Evolutionary conservation across 1,284 basidiomycete species (phyloP), one percentile per base, ranked within the genome.

Genomic region (Ganoderma boninense): DNA sequence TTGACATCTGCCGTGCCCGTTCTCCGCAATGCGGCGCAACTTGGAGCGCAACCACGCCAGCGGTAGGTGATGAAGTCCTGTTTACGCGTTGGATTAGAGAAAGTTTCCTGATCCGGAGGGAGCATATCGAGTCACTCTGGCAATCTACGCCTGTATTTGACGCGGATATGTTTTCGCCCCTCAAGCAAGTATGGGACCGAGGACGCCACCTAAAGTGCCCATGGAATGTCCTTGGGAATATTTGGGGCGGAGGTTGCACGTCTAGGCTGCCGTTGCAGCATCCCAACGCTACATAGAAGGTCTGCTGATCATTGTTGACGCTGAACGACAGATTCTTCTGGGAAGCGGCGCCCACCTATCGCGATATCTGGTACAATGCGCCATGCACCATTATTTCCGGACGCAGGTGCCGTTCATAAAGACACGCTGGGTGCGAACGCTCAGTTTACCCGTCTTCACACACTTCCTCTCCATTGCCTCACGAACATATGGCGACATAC

Each of bases 321-420:
- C 60, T 62, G 60, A 29, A 42, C 23, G 23, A 43, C 60, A 62
- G 60, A 62, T 62, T 42, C 60, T 62, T 43, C 16, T 93, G 71
- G 85, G 86, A 66, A 92, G 90, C 76, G 92, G 92, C 69, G 92
- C 91, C 66, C 91, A 92, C 77, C 79, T 93, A 73, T 94, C 92
- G 72, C 87, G 92, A 70, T 94, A 94, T 80, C 85, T 94, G 68
- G 85, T 90, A 57, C 92, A 94, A 80, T 86, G 91, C 67, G 89
- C 92, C 63, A 89, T 92, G 66, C 91, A 93, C 70, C 92, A 94
- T 77, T 92, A 89, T 77, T 93, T 92, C 78, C 87, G 89, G 73
- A 87, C 90, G 1, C 87, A 89, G 73, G 83, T 88, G 35, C 90
- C 91, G 43, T 94, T 92, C 74, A 87, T 93, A 79, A 93, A 92